Base-by-base conservation (phyloP, 805 yeast species). In the Dipodascus albidus region DNA sequence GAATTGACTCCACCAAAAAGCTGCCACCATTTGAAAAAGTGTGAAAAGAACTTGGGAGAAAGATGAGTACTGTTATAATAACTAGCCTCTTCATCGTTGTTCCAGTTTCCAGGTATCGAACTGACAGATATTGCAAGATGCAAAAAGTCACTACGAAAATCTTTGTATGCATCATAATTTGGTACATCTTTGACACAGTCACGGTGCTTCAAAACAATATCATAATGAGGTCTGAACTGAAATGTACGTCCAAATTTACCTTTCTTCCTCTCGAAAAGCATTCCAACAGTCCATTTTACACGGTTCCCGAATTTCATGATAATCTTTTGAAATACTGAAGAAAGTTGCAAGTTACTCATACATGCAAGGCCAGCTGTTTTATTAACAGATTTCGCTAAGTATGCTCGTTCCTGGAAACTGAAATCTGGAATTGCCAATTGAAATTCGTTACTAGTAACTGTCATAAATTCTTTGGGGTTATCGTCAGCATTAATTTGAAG, bases 1-100 rank as follows among this genome's bases (percentile, higher is more conserved):
- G 88, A 80, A 59, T 85, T 74, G 53, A 83, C 82, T 23, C 91
- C 83, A n/a, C 83, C 77, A 67, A 91, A 91, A 58, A 86, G 76
- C 33, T 70, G 68, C 96, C 96, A 90, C 98, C 98, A 93, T 2
- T 67, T 64, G 62, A 80, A 81, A 69, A 93, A 89, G 55, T 81
- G 85, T 4, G 70, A 64, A 59, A 91, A 74, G 0, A 82, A 76
- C 2, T 71, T 72, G 1, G 96, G 96, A 1, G 89, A 75, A 52
- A 91, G 68, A 64, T 90, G 95, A 48, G 86, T 75, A 1, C 89
- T 74, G 67, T 90, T 91, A 60, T 82, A 81, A 9, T 80, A 49
- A 3, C 57, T 53, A 3, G 53, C 54, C 47, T 23, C 9, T 31
- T 35, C 47, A 23, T 48, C n/a, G 41, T 27, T 24, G 15, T 38